Conservation (phyloP, 306 rosid genomes). For the Lablab purpureus region DNA sequence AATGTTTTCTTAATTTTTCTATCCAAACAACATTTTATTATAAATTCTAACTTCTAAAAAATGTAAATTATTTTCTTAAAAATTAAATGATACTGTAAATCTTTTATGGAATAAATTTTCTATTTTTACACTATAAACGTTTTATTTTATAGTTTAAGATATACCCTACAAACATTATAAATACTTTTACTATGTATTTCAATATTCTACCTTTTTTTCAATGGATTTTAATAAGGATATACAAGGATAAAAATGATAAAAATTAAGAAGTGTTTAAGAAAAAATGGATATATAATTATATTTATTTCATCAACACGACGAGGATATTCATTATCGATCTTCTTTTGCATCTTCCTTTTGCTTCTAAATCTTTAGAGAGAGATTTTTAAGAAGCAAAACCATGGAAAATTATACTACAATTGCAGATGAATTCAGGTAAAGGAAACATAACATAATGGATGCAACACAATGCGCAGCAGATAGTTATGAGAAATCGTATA, state of each 20-base stretch:
- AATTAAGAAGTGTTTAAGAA: background rate
- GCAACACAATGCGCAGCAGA: background rate
- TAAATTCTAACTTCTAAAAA: too few species aligned
- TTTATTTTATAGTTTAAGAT: background rate
- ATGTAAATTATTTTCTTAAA: too few species aligned
- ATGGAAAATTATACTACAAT: background rate
- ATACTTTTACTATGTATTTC: too few species aligned
- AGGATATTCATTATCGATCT: background rate
- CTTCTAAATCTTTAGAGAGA: background rate
- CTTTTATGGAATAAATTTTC: background rate
- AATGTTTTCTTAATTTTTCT: too few species aligned
- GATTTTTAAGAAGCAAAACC: background rate
- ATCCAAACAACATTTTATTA: too few species aligned
- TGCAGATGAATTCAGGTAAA: background rate
- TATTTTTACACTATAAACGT: background rate
- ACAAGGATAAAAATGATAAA: background rate
- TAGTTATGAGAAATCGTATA: background rate
- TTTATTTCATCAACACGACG: background rate
- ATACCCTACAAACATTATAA: background rate
- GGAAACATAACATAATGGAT: background rate
- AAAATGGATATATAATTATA: background rate
- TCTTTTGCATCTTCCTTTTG: background rate
- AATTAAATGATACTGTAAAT: too few species aligned
- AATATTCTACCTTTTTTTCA: too few species aligned
- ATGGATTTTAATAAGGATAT: background rate